Base-by-base conservation (phyloP, 768 basidiomycete species). In the Suillus subaureus region DNA sequence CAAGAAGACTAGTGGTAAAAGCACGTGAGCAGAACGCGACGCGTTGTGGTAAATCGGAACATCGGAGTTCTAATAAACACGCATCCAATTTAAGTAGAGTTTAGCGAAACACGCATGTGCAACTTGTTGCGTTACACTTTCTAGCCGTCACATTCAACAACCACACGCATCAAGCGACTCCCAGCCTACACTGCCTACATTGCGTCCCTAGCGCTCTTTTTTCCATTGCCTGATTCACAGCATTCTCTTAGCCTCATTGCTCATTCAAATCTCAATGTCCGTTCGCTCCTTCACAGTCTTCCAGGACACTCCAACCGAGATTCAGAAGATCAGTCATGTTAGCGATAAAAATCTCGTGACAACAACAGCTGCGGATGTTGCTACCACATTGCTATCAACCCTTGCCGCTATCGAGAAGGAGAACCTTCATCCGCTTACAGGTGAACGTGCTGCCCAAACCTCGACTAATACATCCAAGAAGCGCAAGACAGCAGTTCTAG, bases 361-460 rank as follows among this genome's bases (percentile, higher is more conserved):
- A n/a, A 68, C 63, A 67, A 64, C 67, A 6, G 61, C 67, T 51
- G 56, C 75, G 56, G 74, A 73, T 67, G 60, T 67, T 45, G 69
- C 75, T 65, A 69, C 79, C 67, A 78, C 80, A 69, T 67, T 74
- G 9, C 68, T 78, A 63, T 77, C 79, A 66, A 75, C 80, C 6
- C 74, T 77, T 31, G 75, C 77, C 12, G 76, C 81, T 43, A 70
- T 80, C 47, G 90, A 92, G 80, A 93, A 93, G 82, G 92, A 93
- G 78, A 93, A 93, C 73, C 80, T 88, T 52, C 83, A 93, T 74
- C 92, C 92, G 54, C 68, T 89, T 70, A 93, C 92, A 4, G 92
- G 92, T 7, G 83, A 85, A 66, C 87, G 85, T 43, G 76, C 87
- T 3, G 83, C 79, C 42, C 71, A 81, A 21, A 71, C 79, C 18